Evolutionary conservation across 768 basidiomycete genomes (phyloP), one percentile per base, ranked within the genome.

Genomic region (Amanita exitialis): DNA sequence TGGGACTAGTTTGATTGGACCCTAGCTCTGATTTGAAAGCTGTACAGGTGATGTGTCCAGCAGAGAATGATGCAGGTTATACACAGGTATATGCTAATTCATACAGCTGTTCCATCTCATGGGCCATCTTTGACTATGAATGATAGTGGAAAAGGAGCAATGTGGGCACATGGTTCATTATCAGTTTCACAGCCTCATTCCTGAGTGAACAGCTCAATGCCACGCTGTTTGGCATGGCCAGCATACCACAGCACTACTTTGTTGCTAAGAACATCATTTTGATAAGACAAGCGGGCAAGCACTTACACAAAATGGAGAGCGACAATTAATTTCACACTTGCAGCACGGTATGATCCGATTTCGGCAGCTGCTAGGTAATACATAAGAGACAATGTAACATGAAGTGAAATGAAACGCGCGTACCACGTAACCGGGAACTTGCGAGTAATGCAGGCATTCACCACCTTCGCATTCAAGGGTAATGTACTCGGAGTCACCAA

Each of bases 111-210:
- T n/a, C n/a, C n/a, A n/a, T n/a, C n/a, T n/a, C n/a, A n/a, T n/a
- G n/a, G n/a, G n/a, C n/a, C n/a, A n/a, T n/a, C n/a, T n/a, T n/a
- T n/a, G n/a, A n/a, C n/a, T n/a, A n/a, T n/a, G n/a, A n/a, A 88
- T 81, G 52, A 98, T 71, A 51, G 82, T 72, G 44, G 81, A 80
- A 69, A 98, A 97, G 63, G n/a, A 99, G 78, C 0, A 86, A 83
- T 3, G 95, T 87, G 3, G 96, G 92, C 28, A 97, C 84, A 62
- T 98, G 95, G 54, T 96, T 92, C 5, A 86, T 79, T 88, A 94
- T 92, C 30, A 94, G 78, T 64, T 82, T 87, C 25, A 84, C 73
- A 2, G 84, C 78, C 67, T 92, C 91, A 56, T 80, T 78, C 54
- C 86, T 86, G 2, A 90, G 90, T 0, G 92, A 76, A 10, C 80